phyloP scores from a whole-genome alignment of 371 early-diverging fungal genomes.

The Amoeboaphelidium occidentale region DNA sequence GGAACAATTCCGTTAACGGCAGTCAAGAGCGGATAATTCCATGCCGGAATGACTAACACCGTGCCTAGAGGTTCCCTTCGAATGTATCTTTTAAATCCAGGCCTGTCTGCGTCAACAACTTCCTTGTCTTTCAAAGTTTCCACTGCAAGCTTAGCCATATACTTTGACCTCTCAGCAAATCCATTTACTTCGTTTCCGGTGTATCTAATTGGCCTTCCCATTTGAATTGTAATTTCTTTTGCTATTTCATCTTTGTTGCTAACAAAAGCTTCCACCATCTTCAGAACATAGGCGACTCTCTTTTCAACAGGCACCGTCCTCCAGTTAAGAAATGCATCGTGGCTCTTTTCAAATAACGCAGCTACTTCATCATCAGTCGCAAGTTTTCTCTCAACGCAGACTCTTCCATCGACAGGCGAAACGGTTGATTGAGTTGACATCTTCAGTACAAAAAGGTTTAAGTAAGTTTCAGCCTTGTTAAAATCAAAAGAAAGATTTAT shows the following conservation, averaged over 20 bases:
- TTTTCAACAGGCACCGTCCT: conserved; percentile 20
- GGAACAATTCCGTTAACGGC: conserved; percentile 49
- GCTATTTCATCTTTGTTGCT: conserved; percentile 29
- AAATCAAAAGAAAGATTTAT: too few relatives aligned
- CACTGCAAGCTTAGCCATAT: conserved; percentile 44
- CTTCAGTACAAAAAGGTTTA: too few relatives aligned
- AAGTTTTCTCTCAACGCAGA: too few relatives aligned
- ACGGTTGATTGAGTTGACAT: too few relatives aligned
- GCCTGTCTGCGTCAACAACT: conserved; percentile 10
- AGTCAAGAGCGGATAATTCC: conserved; percentile 41
- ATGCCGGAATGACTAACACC: conserved; percentile 32
- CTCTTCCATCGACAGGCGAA: too few relatives aligned
- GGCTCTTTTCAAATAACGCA: conserved; percentile 16
- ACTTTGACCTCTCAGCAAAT: conserved; percentile 34
- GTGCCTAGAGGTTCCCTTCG: conserved; percentile 43
- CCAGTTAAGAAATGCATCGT: conserved; percentile 24
- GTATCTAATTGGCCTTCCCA: conserved; percentile 50
- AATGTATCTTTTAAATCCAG: conserved; percentile 29
- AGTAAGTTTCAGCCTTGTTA: too few relatives aligned
- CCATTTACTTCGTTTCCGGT: conserved; percentile 44
- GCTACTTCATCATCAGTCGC: conserved; percentile 19
- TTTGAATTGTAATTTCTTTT: conserved; percentile 30
- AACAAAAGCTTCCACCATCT: conserved; percentile 29
- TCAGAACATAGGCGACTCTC: conserved; percentile 23
- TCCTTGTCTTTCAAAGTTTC: conserved; percentile 28